Evolutionary conservation across 495 filamentous ascomycete genomes (phyloP).

Genomic region (Aspergillus coremiiformis): DNA sequence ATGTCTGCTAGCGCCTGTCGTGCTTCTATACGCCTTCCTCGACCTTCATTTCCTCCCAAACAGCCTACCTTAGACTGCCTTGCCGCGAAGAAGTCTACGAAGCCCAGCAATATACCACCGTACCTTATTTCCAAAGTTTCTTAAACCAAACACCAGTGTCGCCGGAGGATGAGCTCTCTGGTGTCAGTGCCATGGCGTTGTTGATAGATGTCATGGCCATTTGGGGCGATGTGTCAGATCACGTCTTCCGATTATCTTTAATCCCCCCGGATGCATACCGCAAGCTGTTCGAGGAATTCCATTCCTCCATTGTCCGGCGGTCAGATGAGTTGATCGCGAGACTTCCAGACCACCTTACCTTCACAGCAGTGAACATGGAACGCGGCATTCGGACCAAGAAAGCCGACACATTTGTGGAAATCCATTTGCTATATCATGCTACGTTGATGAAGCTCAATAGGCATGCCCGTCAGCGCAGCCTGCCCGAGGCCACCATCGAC

Average conservation of each 20-base stretch:
- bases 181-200: conserved; percentile 50
- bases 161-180: conserved; percentile 24
- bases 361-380: conserved; percentile 45
- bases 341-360: conserved; percentile 40
- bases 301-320: conserved; percentile 38
- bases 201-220: conserved; percentile 53
- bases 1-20: conserved; percentile 41
- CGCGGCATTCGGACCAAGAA: conserved; percentile 38
- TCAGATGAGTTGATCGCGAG: conserved; percentile 43
- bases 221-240: conserved; percentile 56
- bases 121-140: conserved; percentile 51
- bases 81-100: conserved; percentile 52
- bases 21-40: conserved; percentile 45
- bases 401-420: conserved; percentile 46
- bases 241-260: conserved; percentile 48
- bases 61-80: conserved; percentile 57
- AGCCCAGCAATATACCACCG: conserved; percentile 40
- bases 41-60: conserved; percentile 39
- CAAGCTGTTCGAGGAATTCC: conserved; percentile 42
- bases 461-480: conserved; percentile 39
- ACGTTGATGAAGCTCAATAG: conserved; percentile 56
- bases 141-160: conserved; percentile 24
- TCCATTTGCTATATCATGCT: conserved; percentile 56
- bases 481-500: conserved; percentile 22
- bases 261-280: conserved; percentile 37